Evolutionary conservation across 768 basidiomycete species (phyloP).

Genomic region (Termitomyces sp.): DNA sequence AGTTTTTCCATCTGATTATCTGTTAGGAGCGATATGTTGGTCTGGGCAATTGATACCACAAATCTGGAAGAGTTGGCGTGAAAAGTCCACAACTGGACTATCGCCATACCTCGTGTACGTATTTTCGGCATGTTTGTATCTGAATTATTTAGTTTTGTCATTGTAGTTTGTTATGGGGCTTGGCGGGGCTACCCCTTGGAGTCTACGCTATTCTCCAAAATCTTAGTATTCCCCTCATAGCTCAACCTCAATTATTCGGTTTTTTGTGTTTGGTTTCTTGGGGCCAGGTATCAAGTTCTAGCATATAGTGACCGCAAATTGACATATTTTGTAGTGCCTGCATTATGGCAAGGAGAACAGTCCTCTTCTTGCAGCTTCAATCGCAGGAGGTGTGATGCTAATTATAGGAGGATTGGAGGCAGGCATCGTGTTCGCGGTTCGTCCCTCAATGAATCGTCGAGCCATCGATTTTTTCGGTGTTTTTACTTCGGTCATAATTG

Average conservation of each 20-base stretch:
- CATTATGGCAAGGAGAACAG: conserved; percentile 53
- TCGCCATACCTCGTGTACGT: conserved; percentile 62
- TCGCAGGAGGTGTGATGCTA: conserved; percentile 32
- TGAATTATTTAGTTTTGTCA: neutral
- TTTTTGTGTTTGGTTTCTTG: conserved; percentile 55
- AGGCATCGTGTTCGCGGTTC: conserved; percentile 52
- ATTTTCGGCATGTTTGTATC: neutral
- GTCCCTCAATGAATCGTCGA: conserved; percentile 30
- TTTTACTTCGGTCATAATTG: conserved; percentile 50
- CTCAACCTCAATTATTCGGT: conserved; percentile 63
- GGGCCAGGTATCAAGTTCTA: conserved; percentile 46
- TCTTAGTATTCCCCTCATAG: conserved; percentile 66
- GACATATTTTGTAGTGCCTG: conserved; percentile 44
- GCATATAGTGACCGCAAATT: neutral
- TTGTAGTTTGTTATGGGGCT: conserved; percentile 54
- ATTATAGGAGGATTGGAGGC: conserved; percentile 53
- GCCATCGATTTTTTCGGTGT: conserved; percentile 57
- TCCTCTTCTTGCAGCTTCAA: conserved; percentile 21
- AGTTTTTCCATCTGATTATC: neutral
- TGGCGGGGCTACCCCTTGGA: conserved; percentile 57
- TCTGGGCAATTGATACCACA: conserved; percentile 64
- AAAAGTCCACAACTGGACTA: conserved; percentile 63
- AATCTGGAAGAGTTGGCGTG: conserved; percentile 64
- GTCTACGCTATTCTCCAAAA: conserved; percentile 59
- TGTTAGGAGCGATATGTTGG: conserved; percentile 59